Base-by-base conservation (phyloP, 106 monocot species). In the Amphibolis antarctica region DNA sequence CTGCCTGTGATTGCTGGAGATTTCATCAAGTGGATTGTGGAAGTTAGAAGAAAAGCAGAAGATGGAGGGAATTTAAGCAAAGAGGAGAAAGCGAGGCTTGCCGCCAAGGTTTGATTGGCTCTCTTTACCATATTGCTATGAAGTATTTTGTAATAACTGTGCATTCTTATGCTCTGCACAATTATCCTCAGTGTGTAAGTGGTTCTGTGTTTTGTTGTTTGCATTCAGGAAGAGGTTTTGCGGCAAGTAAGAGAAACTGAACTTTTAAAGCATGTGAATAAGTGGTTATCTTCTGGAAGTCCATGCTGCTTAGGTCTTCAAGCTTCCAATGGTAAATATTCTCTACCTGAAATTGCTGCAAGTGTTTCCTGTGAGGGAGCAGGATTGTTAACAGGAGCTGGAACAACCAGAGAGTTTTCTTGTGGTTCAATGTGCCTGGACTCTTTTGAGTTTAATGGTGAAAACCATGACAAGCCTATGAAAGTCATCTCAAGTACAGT, bases 1-100 rank as follows among this genome's bases (percentile, higher is more conserved):
- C 71, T 98, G 36, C 91, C 87, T 60, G 50, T 78, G 10, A 70
- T 73, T 78, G 91, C 82, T 69, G 85, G 76, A 49, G 80, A 91
- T 74, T 98, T 98, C 54, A 75, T 98, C 66, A 87, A 87, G 68
- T 98, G 90, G 90, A 68, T 98, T 64, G 86, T 79, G 13, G 98
- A 98, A 83, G 84, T 91, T 42, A 77, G 80, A 74, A 76, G 76
- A 52, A 63, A 51, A 68, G n/a, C n/a, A n/a, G 87, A 90, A 67
- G 85, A 89, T 66, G 77, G 70, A 59, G 73, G 28, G 19, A 71
- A 28, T 44, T 72, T 91, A 60, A 91, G 78, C 74, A 69, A 73
- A 46, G 91, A 98, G 67, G 91, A 98, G 80, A 82, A 80, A 69
- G 85, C 58, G 60, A 82, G 98, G 59, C 78, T 91, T 82, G 25